Evolutionary conservation across 2,329 filamentous ascomycete genomes (phyloP).

Genomic region (Botrytis fragariae): DNA sequence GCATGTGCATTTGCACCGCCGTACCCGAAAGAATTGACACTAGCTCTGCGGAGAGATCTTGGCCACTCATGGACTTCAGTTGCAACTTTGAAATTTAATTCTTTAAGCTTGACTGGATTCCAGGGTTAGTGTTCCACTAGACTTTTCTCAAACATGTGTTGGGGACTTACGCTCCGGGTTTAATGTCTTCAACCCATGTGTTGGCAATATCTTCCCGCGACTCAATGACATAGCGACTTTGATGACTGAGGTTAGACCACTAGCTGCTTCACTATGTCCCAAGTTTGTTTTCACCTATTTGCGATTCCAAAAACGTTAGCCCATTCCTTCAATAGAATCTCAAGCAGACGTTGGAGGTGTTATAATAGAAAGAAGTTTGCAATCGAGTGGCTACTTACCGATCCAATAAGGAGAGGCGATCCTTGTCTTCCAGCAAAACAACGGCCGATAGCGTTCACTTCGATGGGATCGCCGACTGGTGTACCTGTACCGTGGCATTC

Average conservation of each 20-base stretch:
- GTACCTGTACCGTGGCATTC: conserved; percentile 30
- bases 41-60: conserved; percentile 39
- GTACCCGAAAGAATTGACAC: conserved; percentile 36
- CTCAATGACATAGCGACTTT: not conserved
- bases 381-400: not conserved
- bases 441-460: conserved; percentile 9
- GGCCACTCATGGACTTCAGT: not conserved
- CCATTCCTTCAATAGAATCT: no score
- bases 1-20: conserved; percentile 38
- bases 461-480: conserved; percentile 26
- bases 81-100: not conserved
- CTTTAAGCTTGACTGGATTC: not conserved
- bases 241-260: conserved; percentile 1
- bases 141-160: not conserved
- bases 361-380: no score
- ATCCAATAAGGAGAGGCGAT: not conserved
- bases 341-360: no score
- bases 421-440: not conserved
- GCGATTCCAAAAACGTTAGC: no score
- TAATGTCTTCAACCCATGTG: not conserved
- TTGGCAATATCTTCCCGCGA: not conserved
- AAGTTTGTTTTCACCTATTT: conserved; percentile 26
- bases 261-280: conserved; percentile 8
- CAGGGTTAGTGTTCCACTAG: no score
- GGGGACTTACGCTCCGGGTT: conserved; percentile 8